Base-by-base conservation (phyloP, 495 filamentous ascomycete species). In the Penicillium odoratum region DNA sequence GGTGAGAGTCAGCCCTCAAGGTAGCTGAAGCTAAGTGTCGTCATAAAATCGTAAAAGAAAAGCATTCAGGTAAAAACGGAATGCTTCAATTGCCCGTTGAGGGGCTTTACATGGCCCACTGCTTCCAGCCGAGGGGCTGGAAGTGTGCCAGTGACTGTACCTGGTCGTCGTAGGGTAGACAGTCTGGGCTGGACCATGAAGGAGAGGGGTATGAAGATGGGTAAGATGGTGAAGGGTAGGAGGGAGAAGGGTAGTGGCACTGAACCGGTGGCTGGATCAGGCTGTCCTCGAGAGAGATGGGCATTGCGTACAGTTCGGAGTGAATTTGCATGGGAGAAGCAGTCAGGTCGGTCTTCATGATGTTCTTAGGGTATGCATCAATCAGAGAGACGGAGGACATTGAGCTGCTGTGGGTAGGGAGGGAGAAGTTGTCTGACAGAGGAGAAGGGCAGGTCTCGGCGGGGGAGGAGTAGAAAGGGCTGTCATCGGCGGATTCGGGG, bases 401-500 rank as follows among this genome's bases (percentile, higher is more conserved):
- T 3, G 74, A 75, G 46, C 71, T 74, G 47, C 67, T 66, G 53
- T 72, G 69, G 21, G 76, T 66, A 36, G 73, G 70, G 40, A 77
- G 54, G 31, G 73, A 74, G 21, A 68, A 70, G 34, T 73, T 64
- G 44, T 78, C 74, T 0, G 76, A 79, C 2, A 70, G 64, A 48
- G 76, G 76, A 26, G 76, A 78, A 5, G 74, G 67, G 60, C 76
- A 79, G 46, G 74, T 70, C 57, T 79, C 76, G 34, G 76, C 72
- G 28, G 72, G 72, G 2, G 67, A 69, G 30, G 74, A 74, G 58
- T 78, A 79, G 61, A 76, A 78, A 11, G 71, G 70, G 44, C 66
- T 69, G 53, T 78, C 76, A 45, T 77, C 74, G 1, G 66, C 60
- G 3, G 72, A 64, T 42, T 79, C 74, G 40, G 70, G 72, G 29